These are phyloP conservation scores for Hanseniaspora lindneri DNA, from an alignment of 805 yeast species.

Conservation along the genomic window DNA sequence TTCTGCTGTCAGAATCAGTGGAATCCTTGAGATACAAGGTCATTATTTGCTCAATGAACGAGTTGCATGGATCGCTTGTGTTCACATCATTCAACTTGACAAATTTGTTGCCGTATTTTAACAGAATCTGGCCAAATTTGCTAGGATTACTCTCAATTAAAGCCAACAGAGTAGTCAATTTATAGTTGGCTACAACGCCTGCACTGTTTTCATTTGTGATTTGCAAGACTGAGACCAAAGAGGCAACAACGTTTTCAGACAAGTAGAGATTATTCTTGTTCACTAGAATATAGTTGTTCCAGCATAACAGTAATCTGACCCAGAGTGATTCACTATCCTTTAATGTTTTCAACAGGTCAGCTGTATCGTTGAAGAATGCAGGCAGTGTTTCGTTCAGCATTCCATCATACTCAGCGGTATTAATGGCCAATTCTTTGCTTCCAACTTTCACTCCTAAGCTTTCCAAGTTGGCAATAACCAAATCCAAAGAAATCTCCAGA, in stretches of 20 bases:
- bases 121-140: constrained; percentile 16
- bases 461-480: constrained; percentile 66
- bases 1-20: constrained; percentile 2
- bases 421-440: constrained; percentile 16
- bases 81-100: constrained; percentile 18
- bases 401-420: constrained; percentile 8
- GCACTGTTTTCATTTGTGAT: not conserved
- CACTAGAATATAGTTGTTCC: constrained; percentile 65
- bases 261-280: not conserved
- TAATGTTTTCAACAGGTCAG: constrained; percentile 18
- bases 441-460: constrained; percentile 30
- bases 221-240: not conserved
- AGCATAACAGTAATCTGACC: constrained; percentile 35
- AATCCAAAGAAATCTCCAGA: constrained; percentile 60
- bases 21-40: constrained; percentile 7
- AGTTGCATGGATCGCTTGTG: constrained; percentile 16
- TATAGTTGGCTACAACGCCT: constrained; percentile 20
- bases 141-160: not conserved
- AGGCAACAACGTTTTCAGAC: not conserved
- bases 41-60: constrained; percentile 14
- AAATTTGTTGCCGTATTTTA: constrained; percentile 17
- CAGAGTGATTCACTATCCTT: not conserved
- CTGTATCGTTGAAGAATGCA: constrained; percentile 19
- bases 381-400: constrained; percentile 13
- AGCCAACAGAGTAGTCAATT: constrained; percentile 4